phyloP scores from a whole-genome alignment of 2,329 filamentous ascomycete genomes.

The Didymella keratinophila region DNA sequence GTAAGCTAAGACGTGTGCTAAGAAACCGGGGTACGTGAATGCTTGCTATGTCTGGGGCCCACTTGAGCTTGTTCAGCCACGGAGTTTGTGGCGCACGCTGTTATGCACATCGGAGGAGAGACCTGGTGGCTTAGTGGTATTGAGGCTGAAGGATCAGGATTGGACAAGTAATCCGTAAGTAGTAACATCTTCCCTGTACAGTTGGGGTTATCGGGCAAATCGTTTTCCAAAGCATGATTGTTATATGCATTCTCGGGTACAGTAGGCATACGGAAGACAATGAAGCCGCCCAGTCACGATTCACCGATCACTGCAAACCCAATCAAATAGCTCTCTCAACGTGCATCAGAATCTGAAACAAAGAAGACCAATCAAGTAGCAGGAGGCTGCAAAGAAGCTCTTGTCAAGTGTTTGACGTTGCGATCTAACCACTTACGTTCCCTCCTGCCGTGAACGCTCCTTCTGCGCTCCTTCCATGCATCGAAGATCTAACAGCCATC shows the following conservation, averaged over 20 bases:
- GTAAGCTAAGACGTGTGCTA: not conserved
- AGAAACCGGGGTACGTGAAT: not conserved
- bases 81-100: not conserved
- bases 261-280: not conserved
- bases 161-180: not conserved
- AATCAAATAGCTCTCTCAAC: not conserved
- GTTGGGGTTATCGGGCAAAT: no score
- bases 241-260: not conserved
- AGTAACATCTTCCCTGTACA: no score
- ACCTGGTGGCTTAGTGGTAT: not conserved
- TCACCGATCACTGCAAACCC: slow-evolving; percentile 5
- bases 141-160: not conserved
- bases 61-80: not conserved
- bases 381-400: not conserved
- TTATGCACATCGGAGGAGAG: not conserved
- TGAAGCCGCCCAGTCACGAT: not conserved
- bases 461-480: not conserved
- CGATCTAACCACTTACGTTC: not conserved
- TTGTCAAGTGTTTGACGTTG: not conserved
- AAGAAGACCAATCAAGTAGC: not conserved
- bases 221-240: not conserved
- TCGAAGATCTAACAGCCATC: not conserved
- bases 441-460: not conserved
- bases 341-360: not conserved
- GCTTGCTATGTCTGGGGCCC: not conserved